Evolutionary conservation across 2,329 filamentous ascomycete species (phyloP), one percentile per base, ranked within the genome.

Genomic region (Epicoccum sorghinum): DNA sequence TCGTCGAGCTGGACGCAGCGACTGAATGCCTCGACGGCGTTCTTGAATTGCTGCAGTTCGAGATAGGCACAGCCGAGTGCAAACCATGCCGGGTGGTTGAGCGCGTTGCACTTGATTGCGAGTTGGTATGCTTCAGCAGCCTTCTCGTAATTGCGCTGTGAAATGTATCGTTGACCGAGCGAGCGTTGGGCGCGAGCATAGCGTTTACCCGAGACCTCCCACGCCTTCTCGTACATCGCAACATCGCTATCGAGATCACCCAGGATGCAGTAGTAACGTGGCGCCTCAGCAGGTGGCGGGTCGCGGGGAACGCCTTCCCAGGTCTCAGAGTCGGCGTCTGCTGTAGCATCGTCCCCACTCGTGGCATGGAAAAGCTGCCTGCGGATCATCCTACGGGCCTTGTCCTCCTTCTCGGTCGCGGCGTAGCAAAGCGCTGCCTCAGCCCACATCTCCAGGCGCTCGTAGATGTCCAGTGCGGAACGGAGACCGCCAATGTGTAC

Each of bases 391-490:
- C 82, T 83, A 50, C 85, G 86, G 1, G 92, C 95, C 68, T 95
- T 95, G 23, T 89, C 89, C 75, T 97, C 93, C 76, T 87, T 82
- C n/a, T 88, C 83, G 0, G 88, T 90, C 0, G 86, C 81, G 10
- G 91, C 93, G 66, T 91, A 88, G 72, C 95, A 99, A 1, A 99
- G 81, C 0, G 95, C 93, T 4, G 93, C 91, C 76, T 99, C 95
- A 1, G 95, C 90, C 92, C 95, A 98, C 73, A 98, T 88, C 52
- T 92, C 87, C 14, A 99, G 79, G 3, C 95, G 85, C 76, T 96
- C 93, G 76, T 98, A 99, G 57, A 99, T 98, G 57, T 97, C 95
- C 1, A 99, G 83, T 0, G 95, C 95, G 0, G 93, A 96, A 3
- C 91, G 83, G 2, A 99, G 79, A 36, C 92, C 96, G 8, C 95